Conservation (phyloP, 2,329 filamentous ascomycete species). For the Penicillium italicum region DNA sequence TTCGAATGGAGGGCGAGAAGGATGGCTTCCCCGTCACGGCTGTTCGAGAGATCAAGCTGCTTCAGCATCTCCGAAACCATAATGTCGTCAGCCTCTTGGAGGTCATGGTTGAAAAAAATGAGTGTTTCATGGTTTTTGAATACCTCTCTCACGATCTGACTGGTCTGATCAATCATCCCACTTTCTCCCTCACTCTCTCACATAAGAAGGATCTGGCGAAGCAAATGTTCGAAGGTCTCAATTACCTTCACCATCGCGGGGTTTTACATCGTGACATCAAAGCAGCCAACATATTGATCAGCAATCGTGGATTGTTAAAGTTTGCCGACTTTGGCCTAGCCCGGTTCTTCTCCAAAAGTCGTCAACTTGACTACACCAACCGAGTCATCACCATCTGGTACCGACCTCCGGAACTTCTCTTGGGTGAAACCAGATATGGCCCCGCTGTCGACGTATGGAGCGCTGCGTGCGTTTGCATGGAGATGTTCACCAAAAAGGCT, state of each 20-base stretch:
- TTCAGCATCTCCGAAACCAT: conserved; percentile 85
- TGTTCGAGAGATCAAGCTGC: conserved; percentile 90
- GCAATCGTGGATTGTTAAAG: conserved; percentile 82
- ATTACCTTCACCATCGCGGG: conserved; percentile 89
- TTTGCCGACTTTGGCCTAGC: conserved; percentile 94
- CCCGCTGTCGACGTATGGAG: conserved; percentile 95
- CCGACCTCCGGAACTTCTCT: conserved; percentile 79
- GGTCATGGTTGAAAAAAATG: conserved; percentile 98
- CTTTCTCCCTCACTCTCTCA: conserved; percentile 75
- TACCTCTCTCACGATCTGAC: conserved; percentile 96
- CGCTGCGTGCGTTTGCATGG: conserved; percentile 91
- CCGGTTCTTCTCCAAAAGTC: conserved; percentile 89
- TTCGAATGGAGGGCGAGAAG: conserved; percentile 98
- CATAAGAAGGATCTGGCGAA: conserved; percentile 92
- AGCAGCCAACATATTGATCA: conserved; percentile 93
- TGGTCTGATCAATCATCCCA: conserved; percentile 88
- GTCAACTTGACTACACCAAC: conserved; percentile 93
- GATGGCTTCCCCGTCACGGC: conserved; percentile 98
- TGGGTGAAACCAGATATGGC: conserved; percentile 87
- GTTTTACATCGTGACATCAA: conserved; percentile 98
- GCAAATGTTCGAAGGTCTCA: conserved; percentile 88
- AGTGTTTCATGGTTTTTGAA: conserved; percentile 99
- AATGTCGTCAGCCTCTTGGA: conserved; percentile 88
- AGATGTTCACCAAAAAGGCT: conserved; percentile 89
- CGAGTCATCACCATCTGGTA: conserved; percentile 99